phyloP scores from a whole-genome alignment of 768 basidiomycete genomes.

The Russula virescens region DNA sequence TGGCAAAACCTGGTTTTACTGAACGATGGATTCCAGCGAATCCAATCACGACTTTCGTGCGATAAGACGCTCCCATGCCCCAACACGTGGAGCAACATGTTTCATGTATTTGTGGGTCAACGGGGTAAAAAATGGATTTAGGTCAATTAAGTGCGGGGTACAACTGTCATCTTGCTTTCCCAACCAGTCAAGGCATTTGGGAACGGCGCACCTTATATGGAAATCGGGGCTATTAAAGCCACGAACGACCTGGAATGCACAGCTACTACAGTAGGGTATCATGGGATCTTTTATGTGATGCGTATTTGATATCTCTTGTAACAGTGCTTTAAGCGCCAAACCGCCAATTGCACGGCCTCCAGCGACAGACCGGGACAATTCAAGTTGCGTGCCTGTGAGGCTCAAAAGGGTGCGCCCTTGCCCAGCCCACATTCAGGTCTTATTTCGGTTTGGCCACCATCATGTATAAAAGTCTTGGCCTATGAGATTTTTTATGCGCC shows the following conservation, averaged over 20 bases:
- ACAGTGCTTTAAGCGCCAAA: not conserved
- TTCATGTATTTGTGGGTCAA: too few relatives aligned
- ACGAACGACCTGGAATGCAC: not conserved
- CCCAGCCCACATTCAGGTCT: not conserved
- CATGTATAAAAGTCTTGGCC: conserved; percentile 1
- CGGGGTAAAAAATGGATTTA: too few relatives aligned
- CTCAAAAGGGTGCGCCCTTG: not conserved
- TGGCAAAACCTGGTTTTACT: too few relatives aligned
- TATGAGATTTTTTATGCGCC: not conserved
- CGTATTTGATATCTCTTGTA: not conserved
- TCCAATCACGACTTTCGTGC: too few relatives aligned
- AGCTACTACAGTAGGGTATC: not conserved
- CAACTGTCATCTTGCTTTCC: not conserved
- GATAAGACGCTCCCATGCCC: too few relatives aligned
- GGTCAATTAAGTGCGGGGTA: not conserved
- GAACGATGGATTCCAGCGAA: too few relatives aligned
- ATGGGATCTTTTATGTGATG: not conserved
- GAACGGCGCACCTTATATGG: not conserved
- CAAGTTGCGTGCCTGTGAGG: not conserved
- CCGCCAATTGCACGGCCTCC: not conserved
- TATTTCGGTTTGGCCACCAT: not conserved
- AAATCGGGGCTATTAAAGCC: not conserved
- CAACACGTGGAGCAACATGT: too few relatives aligned
- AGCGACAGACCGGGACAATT: too few relatives aligned
- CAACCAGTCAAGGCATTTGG: not conserved